These are phyloP conservation scores for Boletus patriciae DNA, from an alignment of 768 basidiomycete genomes.

Conservation along the genomic window DNA sequence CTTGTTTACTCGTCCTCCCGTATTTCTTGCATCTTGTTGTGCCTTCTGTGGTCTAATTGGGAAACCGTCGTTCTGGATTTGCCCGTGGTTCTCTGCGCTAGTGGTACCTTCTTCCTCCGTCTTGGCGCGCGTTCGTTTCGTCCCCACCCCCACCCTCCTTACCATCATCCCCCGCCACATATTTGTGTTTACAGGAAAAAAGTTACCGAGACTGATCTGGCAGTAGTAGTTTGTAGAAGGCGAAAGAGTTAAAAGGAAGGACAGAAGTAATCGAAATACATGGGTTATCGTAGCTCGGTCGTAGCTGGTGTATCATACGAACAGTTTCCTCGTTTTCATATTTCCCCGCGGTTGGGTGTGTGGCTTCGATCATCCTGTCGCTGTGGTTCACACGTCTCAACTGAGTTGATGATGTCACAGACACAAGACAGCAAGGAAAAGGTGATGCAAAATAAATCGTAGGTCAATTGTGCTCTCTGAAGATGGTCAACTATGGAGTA, in stretches of 20 bases:
- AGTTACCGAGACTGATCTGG: conserved; percentile 28
- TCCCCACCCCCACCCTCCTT: background rate
- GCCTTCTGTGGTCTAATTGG: conserved; percentile 23
- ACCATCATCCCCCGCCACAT: conserved; percentile 16
- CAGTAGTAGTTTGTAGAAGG: conserved; percentile 28
- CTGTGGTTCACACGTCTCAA: background rate
- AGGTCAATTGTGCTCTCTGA: no score
- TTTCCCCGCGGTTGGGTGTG: background rate
- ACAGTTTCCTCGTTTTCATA: conserved; percentile 4
- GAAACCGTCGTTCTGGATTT: conserved; percentile 20
- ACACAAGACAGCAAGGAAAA: no score
- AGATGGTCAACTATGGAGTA: no score
- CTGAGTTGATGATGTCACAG: background rate
- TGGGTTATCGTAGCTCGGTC: conserved; percentile 22
- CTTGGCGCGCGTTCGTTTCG: conserved; percentile 14
- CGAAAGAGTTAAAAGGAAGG: conserved; percentile 23
- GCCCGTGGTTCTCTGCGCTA: conserved; percentile 15
- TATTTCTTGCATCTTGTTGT: conserved; percentile 25
- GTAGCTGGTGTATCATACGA: conserved; percentile 34
- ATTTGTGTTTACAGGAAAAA: conserved; percentile 23
- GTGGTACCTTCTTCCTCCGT: conserved; percentile 6
- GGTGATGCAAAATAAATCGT: no score
- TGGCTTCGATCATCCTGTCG: no score
- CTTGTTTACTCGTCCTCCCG: conserved; percentile 29
- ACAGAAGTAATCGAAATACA: conserved; percentile 36